Conservation (phyloP, 2,329 filamentous ascomycete genomes). For the Leptosphaerulina australis region DNA sequence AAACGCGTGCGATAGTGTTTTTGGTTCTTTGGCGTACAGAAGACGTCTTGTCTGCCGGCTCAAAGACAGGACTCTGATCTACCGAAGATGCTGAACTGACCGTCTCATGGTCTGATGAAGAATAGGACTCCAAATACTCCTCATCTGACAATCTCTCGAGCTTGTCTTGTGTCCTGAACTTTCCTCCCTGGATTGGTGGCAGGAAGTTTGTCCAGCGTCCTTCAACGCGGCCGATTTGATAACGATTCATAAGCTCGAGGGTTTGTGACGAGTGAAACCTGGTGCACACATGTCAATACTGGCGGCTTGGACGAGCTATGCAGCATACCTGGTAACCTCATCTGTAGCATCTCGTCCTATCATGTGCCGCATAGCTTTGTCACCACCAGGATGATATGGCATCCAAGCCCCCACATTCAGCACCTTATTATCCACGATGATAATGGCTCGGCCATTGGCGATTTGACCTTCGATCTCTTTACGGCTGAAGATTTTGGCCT, state of each 20-base stretch:
- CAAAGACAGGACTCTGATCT: slow-evolving; percentile 64
- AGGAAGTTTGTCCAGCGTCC: slow-evolving; percentile 86
- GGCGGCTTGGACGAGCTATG: neutral
- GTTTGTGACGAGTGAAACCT: slow-evolving; percentile 85
- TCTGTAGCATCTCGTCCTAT: slow-evolving; percentile 92
- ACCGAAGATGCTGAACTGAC: slow-evolving; percentile 56
- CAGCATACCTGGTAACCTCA: slow-evolving; percentile 82
- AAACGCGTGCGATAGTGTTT: slow-evolving; percentile 47
- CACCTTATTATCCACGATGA: slow-evolving; percentile 81
- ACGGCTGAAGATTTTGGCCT: slow-evolving; percentile 61
- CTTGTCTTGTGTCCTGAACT: slow-evolving; percentile 65
- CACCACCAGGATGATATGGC: slow-evolving; percentile 87
- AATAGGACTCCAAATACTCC: slow-evolving; percentile 24
- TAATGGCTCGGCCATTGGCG: slow-evolving; percentile 76
- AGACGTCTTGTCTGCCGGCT: slow-evolving; percentile 53
- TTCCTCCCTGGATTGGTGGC: slow-evolving; percentile 89
- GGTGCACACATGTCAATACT: slow-evolving; percentile 16
- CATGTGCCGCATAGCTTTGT: slow-evolving; percentile 91
- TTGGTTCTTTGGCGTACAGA: slow-evolving; percentile 46
- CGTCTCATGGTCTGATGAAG: slow-evolving; percentile 35
- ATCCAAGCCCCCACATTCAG: slow-evolving; percentile 89
- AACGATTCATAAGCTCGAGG: slow-evolving; percentile 75
- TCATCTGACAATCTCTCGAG: slow-evolving; percentile 45
- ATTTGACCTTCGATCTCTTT: slow-evolving; percentile 80
- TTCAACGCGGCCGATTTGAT: slow-evolving; percentile 81